Percentiles rank a stretch among this genome's conserved stretches.
These are phyloP conservation scores for Anisodus acutangulus DNA, from an alignment of 257 asterid genomes.

Conservation along the genomic window DNA sequence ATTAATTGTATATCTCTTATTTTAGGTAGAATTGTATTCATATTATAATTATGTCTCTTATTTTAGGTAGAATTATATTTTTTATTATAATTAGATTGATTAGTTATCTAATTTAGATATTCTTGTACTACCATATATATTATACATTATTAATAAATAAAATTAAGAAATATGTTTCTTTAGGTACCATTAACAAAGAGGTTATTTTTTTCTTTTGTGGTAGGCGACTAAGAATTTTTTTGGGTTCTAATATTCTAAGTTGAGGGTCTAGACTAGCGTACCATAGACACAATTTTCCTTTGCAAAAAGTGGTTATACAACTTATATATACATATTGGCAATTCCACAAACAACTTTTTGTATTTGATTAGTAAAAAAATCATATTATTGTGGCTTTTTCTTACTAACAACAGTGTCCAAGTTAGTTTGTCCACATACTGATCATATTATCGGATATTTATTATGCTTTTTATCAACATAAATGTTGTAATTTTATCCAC, in stretches of 20 bases:
- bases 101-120: too few relatives aligned
- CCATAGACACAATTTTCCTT: neutral
- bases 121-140: too few relatives aligned
- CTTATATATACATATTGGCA: neutral
- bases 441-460: neutral
- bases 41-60: too few relatives aligned
- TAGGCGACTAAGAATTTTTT: slow-evolving; percentile 1
- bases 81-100: too few relatives aligned
- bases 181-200: neutral
- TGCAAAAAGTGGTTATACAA: neutral
- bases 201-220: neutral
- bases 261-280: neutral
- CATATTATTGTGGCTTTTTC: neutral
- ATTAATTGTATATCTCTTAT: too few relatives aligned
- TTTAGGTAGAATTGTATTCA: too few relatives aligned
- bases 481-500: neutral
- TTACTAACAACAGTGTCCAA: neutral
- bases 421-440: neutral
- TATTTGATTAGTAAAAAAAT: neutral
- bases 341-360: neutral
- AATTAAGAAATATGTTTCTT: too few relatives aligned
- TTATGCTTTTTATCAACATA: neutral
- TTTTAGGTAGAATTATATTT: too few relatives aligned
- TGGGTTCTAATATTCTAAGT: neutral
- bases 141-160: too few relatives aligned